Conservation (phyloP, 257 asterid genomes). For the Primulina huaijiensis region DNA sequence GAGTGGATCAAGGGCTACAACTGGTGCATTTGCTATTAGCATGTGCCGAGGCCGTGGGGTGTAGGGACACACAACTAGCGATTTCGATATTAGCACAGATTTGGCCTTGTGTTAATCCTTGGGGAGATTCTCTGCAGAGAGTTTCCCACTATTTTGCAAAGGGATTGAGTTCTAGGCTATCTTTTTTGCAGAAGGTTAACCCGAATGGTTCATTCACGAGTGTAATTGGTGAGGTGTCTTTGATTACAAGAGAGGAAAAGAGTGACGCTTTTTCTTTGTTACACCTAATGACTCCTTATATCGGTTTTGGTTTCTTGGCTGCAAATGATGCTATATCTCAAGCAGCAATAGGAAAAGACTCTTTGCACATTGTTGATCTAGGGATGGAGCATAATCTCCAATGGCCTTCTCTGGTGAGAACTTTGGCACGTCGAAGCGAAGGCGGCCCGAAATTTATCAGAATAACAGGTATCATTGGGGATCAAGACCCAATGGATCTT, state of each 20-base stretch:
- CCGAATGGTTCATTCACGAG: conserved; percentile 32
- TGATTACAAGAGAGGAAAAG: conserved; percentile 31
- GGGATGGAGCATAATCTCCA: conserved; percentile 54
- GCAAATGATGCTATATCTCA: conserved; percentile 57
- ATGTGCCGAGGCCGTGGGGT: conserved; percentile 68
- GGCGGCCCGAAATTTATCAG: conserved; percentile 41
- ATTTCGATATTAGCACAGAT: conserved; percentile 42
- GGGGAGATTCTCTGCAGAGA: conserved; percentile 54
- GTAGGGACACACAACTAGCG: conserved; percentile 49
- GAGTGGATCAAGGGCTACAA: conserved; percentile 52
- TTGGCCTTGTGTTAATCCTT: conserved; percentile 42
- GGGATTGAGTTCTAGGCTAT: conserved; percentile 44
- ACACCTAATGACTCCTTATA: conserved; percentile 50
- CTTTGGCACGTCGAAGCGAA: conserved; percentile 27
- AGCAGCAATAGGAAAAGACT: conserved; percentile 38
- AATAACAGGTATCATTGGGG: conserved; percentile 45
- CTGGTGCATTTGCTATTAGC: conserved; percentile 54
- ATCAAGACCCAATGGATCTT: conserved; percentile 29
- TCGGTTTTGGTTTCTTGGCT: conserved; percentile 46
- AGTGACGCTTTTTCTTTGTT: conserved; percentile 42
- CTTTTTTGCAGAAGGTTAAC: conserved; percentile 33
- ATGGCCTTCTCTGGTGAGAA: conserved; percentile 46
- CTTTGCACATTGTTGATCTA: conserved; percentile 49
- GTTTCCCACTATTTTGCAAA: conserved; percentile 50
- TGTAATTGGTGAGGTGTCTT: conserved; percentile 18